Conservation (phyloP, 495 filamentous ascomycete genomes). For the Patellaria atrata region DNA sequence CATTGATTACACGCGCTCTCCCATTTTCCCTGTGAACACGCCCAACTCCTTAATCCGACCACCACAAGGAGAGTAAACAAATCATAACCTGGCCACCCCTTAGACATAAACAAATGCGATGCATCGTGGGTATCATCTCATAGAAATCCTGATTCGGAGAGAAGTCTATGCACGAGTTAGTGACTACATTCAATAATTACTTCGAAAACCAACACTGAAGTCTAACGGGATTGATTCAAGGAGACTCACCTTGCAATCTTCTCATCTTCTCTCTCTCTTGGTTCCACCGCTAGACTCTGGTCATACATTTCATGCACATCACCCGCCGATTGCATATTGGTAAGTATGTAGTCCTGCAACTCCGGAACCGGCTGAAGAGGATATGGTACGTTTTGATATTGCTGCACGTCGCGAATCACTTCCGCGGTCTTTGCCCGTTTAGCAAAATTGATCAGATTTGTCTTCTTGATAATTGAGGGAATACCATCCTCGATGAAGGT, state of each 20-base stretch:
- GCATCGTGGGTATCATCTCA: conserved; percentile 31
- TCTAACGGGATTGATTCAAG: conserved; percentile 5
- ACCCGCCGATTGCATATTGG: conserved; percentile 81
- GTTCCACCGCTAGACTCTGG: conserved; percentile 80
- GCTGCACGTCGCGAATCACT: conserved; percentile 94
- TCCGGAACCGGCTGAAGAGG: conserved; percentile 76
- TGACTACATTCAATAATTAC: conserved; percentile 19
- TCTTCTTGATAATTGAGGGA: conserved; percentile 84
- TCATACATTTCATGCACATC: conserved; percentile 99
- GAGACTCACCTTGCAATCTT: conserved; percentile 60
- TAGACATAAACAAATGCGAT: no score
- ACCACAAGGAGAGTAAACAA: no score
- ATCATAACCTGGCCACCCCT: no score
- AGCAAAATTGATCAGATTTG: conserved; percentile 92
- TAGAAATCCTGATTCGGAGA: conserved; percentile 63
- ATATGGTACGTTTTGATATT: conserved; percentile 94
- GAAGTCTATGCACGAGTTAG: conserved; percentile 34
- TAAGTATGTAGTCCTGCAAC: conserved; percentile 91
- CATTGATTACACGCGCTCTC: no score
- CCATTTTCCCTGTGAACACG: no score
- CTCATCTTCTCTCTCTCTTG: conserved; percentile 91
- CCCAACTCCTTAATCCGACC: no score
- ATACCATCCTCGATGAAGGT: conserved; percentile 99
- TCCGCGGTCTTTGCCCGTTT: conserved; percentile 96
- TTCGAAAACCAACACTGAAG: no score